phyloP scores from a whole-genome alignment of 148 eudicot species.

The Tetragonia tetragonoides region DNA sequence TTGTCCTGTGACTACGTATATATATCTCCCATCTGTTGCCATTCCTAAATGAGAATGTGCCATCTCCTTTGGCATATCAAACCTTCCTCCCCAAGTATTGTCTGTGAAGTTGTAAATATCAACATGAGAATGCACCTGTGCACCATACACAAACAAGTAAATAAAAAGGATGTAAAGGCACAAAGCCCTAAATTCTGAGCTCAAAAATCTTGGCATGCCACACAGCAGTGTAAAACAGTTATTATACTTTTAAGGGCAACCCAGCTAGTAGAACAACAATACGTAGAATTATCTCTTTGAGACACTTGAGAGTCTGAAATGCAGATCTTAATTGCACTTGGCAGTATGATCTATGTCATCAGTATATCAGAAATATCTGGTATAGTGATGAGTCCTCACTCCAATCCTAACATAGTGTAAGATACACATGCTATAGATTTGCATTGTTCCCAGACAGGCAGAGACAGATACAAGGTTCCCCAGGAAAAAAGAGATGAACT shows the following conservation, averaged over 20 bases:
- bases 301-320: neutral
- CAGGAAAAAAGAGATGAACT: too few relatives aligned
- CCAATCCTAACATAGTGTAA: neutral
- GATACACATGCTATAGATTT: neutral
- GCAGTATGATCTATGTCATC: too few relatives aligned
- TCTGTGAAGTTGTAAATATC: slow-evolving; percentile 85
- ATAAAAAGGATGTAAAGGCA: slow-evolving; percentile 1
- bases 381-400: neutral
- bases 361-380: too few relatives aligned
- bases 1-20: slow-evolving; percentile 91
- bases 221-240: neutral
- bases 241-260: too few relatives aligned
- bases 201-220: neutral
- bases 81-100: slow-evolving; percentile 90
- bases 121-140: slow-evolving; percentile 97
- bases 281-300: neutral
- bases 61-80: slow-evolving; percentile 99
- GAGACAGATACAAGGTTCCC: too few relatives aligned
- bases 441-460: neutral
- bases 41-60: slow-evolving; percentile 99
- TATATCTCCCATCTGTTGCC: slow-evolving; percentile 95
- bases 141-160: slow-evolving; percentile 6
- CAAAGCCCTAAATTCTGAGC: neutral
- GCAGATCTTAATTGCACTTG: neutral
- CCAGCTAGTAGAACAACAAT: neutral